A percentile compares a stretch with the other conserved stretches of the same genome.
phyloP scores from a whole-genome alignment of 208 protist genomes.

The Acanthamoeba healyi region DNA sequence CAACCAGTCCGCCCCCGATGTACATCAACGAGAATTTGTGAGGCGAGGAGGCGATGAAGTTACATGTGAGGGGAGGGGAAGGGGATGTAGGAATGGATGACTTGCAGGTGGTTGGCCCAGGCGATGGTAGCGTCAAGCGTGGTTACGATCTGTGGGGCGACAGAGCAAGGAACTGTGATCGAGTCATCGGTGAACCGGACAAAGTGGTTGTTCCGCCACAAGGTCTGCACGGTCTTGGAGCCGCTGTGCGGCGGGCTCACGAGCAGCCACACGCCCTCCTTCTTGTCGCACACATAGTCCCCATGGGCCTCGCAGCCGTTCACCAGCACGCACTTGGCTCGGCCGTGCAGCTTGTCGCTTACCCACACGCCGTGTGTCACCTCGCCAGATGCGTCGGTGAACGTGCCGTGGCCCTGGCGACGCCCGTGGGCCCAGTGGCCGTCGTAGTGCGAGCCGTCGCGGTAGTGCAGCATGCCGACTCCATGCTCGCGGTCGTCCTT shows the following conservation, averaged over 20 bases:
- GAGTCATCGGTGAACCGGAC: not conserved
- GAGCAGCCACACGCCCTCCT: not conserved
- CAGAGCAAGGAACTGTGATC: no score
- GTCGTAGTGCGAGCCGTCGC: not conserved
- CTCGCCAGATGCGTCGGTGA: not conserved
- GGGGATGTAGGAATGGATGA: no score
- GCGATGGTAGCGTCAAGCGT: no score
- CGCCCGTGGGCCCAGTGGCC: not conserved
- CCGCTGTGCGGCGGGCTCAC: not conserved
- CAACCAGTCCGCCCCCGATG: no score
- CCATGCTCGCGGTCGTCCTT: not conserved
- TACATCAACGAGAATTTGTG: no score
- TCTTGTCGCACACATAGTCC: not conserved
- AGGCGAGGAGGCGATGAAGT: no score
- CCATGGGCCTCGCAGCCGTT: not conserved
- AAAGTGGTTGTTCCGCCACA: conserved; percentile 10
- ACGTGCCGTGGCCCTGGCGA: not conserved
- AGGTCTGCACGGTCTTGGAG: not conserved
- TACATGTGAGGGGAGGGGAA: no score
- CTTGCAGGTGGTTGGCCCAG: no score
- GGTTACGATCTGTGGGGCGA: no score
- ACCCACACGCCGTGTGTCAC: not conserved
- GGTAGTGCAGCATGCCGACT: not conserved
- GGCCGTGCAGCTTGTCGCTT: conserved; percentile 5
- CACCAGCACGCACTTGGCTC: not conserved